Conservation (phyloP, 768 basidiomycete genomes). For the Royoungia palumana region DNA sequence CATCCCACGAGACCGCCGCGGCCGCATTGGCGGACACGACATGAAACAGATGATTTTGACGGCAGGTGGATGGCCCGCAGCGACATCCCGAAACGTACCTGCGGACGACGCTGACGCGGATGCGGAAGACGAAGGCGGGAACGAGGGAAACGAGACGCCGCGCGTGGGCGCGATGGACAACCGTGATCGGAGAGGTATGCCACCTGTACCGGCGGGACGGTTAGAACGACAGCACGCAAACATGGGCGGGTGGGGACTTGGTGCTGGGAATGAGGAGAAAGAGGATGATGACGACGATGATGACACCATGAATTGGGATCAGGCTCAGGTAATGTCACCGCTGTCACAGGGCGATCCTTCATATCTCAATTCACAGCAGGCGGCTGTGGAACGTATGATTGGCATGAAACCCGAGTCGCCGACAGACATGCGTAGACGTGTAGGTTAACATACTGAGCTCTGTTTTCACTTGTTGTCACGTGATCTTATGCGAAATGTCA, state of each 20-base stretch:
- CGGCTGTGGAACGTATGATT: slow-evolving; percentile 57
- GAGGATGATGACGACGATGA: slow-evolving; percentile 68
- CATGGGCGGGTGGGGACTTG: slow-evolving; percentile 75
- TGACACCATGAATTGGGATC: slow-evolving; percentile 63
- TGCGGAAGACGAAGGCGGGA: slow-evolving; percentile 34
- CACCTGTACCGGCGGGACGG: slow-evolving; percentile 37
- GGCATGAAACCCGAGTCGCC: slow-evolving; percentile 41
- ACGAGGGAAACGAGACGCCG: slow-evolving; percentile 58
- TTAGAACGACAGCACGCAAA: slow-evolving; percentile 40
- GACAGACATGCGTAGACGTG: slow-evolving; percentile 27
- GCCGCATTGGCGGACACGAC: slow-evolving; percentile 55
- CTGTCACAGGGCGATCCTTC: no score
- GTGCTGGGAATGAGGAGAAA: slow-evolving; percentile 54
- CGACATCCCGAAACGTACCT: slow-evolving; percentile 5
- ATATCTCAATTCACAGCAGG: slow-evolving; percentile 29
- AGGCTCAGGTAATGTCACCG: slow-evolving; percentile 52
- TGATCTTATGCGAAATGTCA: slow-evolving; percentile 4
- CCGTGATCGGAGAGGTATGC: slow-evolving; percentile 6
- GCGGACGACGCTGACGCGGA: slow-evolving; percentile 32
- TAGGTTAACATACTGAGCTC: slow-evolving; percentile 15
- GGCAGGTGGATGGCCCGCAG: slow-evolving; percentile 23
- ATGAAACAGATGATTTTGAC: slow-evolving; percentile 28
- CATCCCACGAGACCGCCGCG: slow-evolving; percentile 72
- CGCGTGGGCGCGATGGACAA: slow-evolving; percentile 45
- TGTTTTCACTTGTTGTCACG: background rate